Base-by-base conservation (phyloP, 2,329 filamentous ascomycete genomes). In the Bipolaris cookei region DNA sequence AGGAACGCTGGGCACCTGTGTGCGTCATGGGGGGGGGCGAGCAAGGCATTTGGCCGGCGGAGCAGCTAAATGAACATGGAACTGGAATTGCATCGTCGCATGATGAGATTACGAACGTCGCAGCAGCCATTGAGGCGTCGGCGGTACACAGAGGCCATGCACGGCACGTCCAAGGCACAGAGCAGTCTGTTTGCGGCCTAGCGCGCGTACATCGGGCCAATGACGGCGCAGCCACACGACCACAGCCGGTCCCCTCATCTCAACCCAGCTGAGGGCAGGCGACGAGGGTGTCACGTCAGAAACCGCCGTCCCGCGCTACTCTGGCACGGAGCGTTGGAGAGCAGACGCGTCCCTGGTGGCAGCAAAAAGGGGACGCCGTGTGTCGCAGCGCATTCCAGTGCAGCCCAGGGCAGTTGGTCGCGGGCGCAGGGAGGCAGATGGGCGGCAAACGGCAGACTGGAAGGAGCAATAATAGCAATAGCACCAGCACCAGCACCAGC, bases 301-400 rank as follows among this genome's bases (percentile, higher is more conserved):
- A 42, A 46, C 47, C 42, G 53, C 50, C 63, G 52, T 45, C 56
- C 56, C 57, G 64, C 59, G 54, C 63, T 38, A 41, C 44, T 35
- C 59, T 49, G 49, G 54, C 56, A 51, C 56, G 44, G 54, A 58
- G 49, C 53, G 45, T 44, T 51, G 35, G 52, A 51, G 34, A 43
- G 50, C 58, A 57, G 43, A 56, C 58, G 61, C 51, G 54, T 35
- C 48, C 37, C 46, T 14, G 13, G 39, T 28, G 49, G 8, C 38
- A 34, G 46, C 47, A 25, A 54, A 63, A 56, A 68, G 63, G 66
- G 61, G 65, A 65, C 59, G 62, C 63, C 64, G 64, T 65, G 64
- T 66, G 63, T 66, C 57, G 65, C 65, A 65, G 61, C 54, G 55
- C 55, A 51, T 55, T 47, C 2, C 10, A 30, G 28, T 4, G 28